Conservation (phyloP, 2,329 filamentous ascomycete species). For the Phaeosphaeriaceae sp. region DNA sequence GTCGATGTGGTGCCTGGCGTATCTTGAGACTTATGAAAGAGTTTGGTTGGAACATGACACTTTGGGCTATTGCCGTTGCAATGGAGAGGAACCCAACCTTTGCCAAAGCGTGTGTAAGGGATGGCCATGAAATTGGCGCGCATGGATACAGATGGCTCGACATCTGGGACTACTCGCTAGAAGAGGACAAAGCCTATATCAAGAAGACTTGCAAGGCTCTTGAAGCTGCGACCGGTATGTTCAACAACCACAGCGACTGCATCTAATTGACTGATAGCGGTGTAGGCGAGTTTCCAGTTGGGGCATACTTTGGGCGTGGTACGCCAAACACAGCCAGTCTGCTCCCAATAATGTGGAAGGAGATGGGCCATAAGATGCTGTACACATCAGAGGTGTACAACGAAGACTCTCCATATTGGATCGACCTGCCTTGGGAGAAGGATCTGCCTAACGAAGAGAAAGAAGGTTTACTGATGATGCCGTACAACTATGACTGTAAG, state of each 20-base stretch:
- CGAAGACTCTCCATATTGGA: slow-evolving; percentile 65
- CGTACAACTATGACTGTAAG: slow-evolving; percentile 60
- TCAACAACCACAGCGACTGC: neutral
- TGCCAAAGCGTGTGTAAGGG: slow-evolving; percentile 55
- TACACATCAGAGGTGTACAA: slow-evolving; percentile 62
- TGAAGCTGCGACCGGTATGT: slow-evolving; percentile 42
- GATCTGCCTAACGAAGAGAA: slow-evolving; percentile 52
- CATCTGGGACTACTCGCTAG: slow-evolving; percentile 56
- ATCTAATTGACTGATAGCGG: neutral
- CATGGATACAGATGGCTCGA: slow-evolving; percentile 62
- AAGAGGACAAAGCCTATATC: slow-evolving; percentile 59
- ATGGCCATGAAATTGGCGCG: slow-evolving; percentile 60
- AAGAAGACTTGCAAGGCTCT: slow-evolving; percentile 53
- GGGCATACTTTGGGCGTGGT: slow-evolving; percentile 60
- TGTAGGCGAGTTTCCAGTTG: slow-evolving; percentile 52
- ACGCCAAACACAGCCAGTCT: slow-evolving; percentile 59
- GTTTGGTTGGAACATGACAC: slow-evolving; percentile 58
- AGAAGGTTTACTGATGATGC: slow-evolving; percentile 63
- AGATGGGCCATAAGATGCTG: slow-evolving; percentile 60
- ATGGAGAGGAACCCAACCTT: slow-evolving; percentile 59
- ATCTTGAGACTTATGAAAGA: slow-evolving; percentile 59
- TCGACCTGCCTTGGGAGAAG: slow-evolving; percentile 60
- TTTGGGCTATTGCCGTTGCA: slow-evolving; percentile 60
- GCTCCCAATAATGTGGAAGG: slow-evolving; percentile 61
- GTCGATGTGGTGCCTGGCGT: slow-evolving; percentile 59